phyloP scores from a whole-genome alignment of 129 eudicot genomes.

The Centrapalus pauciflorus region DNA sequence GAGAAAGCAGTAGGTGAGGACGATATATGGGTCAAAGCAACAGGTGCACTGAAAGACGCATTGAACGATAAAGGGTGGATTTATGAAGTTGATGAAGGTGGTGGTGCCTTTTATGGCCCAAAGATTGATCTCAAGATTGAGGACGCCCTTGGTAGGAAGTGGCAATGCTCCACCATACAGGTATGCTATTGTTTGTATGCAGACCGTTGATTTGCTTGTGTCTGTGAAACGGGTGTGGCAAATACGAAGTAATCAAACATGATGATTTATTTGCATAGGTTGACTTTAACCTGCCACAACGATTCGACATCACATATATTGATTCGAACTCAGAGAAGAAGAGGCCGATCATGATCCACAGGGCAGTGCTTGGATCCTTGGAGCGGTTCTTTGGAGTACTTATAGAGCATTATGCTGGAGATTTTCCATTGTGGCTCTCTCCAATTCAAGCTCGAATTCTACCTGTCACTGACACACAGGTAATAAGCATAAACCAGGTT shows the following conservation, averaged over 20 bases:
- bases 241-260: not conserved
- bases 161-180: slow-evolving; percentile 99
- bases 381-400: slow-evolving; percentile 96
- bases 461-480: slow-evolving; percentile 91
- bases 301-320: slow-evolving; percentile 85
- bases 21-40: slow-evolving; percentile 95
- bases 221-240: not conserved
- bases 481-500: slow-evolving; percentile 12
- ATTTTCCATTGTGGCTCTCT: slow-evolving; percentile 93
- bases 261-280: slow-evolving; percentile 42
- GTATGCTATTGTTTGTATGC: slow-evolving; percentile 26
- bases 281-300: slow-evolving; percentile 87
- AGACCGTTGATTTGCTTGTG: not conserved
- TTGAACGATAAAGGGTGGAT: slow-evolving; percentile 91
- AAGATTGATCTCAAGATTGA: slow-evolving; percentile 95
- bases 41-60: slow-evolving; percentile 85
- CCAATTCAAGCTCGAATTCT: slow-evolving; percentile 85
- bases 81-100: slow-evolving; percentile 90
- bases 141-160: slow-evolving; percentile 97
- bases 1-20: slow-evolving; percentile 89
- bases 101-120: slow-evolving; percentile 99
- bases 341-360: slow-evolving; percentile 95
- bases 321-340: slow-evolving; percentile 76
- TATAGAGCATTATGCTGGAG: slow-evolving; percentile 95
- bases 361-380: slow-evolving; percentile 97